Conservation (phyloP, 169 alveolate genomes). For the Amoebophrya sp. region DNA sequence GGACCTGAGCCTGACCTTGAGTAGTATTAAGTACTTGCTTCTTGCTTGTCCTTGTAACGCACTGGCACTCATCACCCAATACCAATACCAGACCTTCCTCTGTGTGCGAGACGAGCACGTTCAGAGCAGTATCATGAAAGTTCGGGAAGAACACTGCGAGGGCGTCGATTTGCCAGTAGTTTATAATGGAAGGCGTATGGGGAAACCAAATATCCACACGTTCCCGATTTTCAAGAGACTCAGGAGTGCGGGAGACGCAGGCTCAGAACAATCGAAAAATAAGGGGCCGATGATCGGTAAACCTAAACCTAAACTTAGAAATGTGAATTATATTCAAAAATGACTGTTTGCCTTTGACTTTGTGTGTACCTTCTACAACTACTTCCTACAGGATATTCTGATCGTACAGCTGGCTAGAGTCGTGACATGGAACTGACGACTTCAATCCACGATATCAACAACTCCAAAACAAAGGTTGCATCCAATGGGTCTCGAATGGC, state of each 20-base stretch:
- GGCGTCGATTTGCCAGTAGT: background rate
- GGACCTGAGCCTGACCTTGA: no score
- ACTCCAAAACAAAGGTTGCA: background rate
- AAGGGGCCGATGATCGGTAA: background rate
- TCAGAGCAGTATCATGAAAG: background rate
- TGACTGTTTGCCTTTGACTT: background rate
- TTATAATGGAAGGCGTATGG: background rate
- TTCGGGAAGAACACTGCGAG: background rate
- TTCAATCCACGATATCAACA: background rate
- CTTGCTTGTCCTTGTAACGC: no score
- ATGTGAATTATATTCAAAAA: background rate
- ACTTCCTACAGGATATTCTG: background rate
- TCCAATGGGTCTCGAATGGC: background rate
- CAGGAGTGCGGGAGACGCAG: background rate
- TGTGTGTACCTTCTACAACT: no score
- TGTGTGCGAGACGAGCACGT: slow-evolving; percentile 17
- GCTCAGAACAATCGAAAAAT: background rate
- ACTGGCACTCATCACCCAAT: no score
- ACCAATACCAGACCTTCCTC: no score
- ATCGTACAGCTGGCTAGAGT: background rate
- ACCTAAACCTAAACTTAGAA: background rate
- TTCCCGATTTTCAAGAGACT: background rate
- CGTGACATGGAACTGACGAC: background rate
- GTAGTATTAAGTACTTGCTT: no score
- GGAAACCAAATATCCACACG: background rate